Evolutionary conservation across 768 basidiomycete species (phyloP).

Genomic region (Suillus brevipes): DNA sequence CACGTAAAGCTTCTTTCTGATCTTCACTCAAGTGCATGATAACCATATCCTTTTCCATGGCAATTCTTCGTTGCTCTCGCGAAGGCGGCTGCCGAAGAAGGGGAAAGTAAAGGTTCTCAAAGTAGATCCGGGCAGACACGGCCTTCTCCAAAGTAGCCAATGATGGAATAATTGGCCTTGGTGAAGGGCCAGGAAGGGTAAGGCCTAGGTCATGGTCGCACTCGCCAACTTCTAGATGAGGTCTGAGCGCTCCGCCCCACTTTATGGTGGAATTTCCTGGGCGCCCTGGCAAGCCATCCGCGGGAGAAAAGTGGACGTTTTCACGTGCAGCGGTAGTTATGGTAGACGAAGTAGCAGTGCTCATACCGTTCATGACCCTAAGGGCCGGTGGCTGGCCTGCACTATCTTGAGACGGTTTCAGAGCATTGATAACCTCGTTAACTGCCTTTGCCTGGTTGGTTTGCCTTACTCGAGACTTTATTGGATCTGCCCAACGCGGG

Average conservation of each 20-base stretch:
- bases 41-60: slow-evolving; percentile 87
- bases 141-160: slow-evolving; percentile 92
- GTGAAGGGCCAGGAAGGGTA: slow-evolving; percentile 15
- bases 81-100: slow-evolving; percentile 83
- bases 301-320: slow-evolving; percentile 52
- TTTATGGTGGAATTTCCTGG: slow-evolving; percentile 62
- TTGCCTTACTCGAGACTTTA: slow-evolving; percentile 74
- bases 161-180: slow-evolving; percentile 74
- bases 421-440: slow-evolving; percentile 73
- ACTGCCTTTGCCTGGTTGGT: slow-evolving; percentile 69
- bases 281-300: slow-evolving; percentile 51
- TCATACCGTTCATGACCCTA: slow-evolving; percentile 79
- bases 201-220: slow-evolving; percentile 43
- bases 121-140: slow-evolving; percentile 89
- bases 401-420: slow-evolving; percentile 55
- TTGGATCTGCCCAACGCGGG: slow-evolving; percentile 86
- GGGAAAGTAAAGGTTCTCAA: slow-evolving; percentile 87
- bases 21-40: slow-evolving; percentile 66
- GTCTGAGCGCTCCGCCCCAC: slow-evolving; percentile 59
- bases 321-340: slow-evolving; percentile 76
- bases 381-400: slow-evolving; percentile 50
- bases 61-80: slow-evolving; percentile 79
- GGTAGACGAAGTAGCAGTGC: slow-evolving; percentile 66
- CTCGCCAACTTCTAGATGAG: slow-evolving; percentile 68
- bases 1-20: slow-evolving; percentile 71